A percentile compares a stretch with the other conserved stretches of the same genome.
Evolutionary conservation across 805 yeast genomes (phyloP).

Genomic region (Ascoidea asiatica): DNA sequence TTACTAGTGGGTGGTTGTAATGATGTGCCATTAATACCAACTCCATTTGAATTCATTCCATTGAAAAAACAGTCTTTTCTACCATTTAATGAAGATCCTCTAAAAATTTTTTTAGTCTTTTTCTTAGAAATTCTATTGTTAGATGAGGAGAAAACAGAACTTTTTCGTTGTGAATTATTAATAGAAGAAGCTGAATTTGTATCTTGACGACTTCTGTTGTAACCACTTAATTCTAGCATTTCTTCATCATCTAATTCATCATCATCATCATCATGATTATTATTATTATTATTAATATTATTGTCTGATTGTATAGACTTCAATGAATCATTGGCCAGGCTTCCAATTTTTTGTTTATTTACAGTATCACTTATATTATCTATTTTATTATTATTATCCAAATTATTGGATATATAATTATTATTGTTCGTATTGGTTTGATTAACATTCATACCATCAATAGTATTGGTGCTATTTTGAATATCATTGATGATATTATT

Average conservation of each 20-base stretch:
- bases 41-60: neutral
- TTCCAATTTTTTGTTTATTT: too few species aligned
- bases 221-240: slow-evolving; percentile 8
- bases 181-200: too few species aligned
- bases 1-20: neutral
- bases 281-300: slow-evolving; percentile 6
- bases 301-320: slow-evolving; percentile 9
- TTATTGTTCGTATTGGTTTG: neutral
- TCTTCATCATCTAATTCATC: slow-evolving; percentile 8
- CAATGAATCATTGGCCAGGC: too few species aligned
- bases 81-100: neutral
- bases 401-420: neutral
- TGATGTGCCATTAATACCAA: too few species aligned
- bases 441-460: too few species aligned
- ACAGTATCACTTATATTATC: too few species aligned
- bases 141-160: too few species aligned
- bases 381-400: neutral
- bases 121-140: neutral
- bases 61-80: neutral
- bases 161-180: too few species aligned
- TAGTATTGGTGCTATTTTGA: too few species aligned
- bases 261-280: slow-evolving; percentile 6
- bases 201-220: slow-evolving; percentile 3
- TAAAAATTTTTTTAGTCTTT: neutral
- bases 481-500: too few species aligned